Percentiles rank a stretch among this genome's conserved stretches.
Conservation (phyloP, 305 asterid genomes). For the Fraxinus platypoda region DNA sequence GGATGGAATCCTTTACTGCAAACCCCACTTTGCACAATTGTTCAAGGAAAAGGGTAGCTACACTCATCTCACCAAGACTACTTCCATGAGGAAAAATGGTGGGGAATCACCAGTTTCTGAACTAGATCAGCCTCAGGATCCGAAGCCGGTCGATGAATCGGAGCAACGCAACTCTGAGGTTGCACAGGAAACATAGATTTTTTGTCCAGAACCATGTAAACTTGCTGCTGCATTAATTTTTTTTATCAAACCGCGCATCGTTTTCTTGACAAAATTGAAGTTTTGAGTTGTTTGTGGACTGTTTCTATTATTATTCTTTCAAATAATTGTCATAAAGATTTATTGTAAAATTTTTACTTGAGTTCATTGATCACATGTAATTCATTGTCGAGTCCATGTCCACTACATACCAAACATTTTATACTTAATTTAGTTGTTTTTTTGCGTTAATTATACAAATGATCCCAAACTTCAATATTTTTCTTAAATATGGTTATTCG, state of each 20-base stretch:
- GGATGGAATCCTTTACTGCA: constrained; percentile 78
- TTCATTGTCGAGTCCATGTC: not conserved
- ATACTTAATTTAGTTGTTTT: not conserved
- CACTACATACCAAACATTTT: not conserved
- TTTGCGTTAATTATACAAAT: too few species aligned
- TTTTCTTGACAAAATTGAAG: not conserved
- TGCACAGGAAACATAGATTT: not conserved
- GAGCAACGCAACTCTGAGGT: not conserved
- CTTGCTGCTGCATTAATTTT: not conserved
- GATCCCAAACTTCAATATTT: not conserved
- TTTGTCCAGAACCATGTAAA: not conserved
- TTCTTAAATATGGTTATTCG: not conserved
- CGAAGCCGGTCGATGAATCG: not conserved
- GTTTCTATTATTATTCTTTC: not conserved
- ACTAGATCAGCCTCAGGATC: not conserved
- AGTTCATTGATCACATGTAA: not conserved
- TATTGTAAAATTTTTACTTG: not conserved
- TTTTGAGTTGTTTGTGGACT: not conserved
- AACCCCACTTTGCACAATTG: constrained; percentile 74
- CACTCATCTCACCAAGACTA: constrained; percentile 51
- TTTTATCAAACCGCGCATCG: not conserved
- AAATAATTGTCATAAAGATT: not conserved
- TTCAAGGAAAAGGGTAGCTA: constrained; percentile 79
- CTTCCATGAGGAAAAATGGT: constrained; percentile 42
- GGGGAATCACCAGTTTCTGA: constrained; percentile 15